phyloP scores from a whole-genome alignment of 2,329 filamentous ascomycete genomes.

The Leptoxyphium fumago region DNA sequence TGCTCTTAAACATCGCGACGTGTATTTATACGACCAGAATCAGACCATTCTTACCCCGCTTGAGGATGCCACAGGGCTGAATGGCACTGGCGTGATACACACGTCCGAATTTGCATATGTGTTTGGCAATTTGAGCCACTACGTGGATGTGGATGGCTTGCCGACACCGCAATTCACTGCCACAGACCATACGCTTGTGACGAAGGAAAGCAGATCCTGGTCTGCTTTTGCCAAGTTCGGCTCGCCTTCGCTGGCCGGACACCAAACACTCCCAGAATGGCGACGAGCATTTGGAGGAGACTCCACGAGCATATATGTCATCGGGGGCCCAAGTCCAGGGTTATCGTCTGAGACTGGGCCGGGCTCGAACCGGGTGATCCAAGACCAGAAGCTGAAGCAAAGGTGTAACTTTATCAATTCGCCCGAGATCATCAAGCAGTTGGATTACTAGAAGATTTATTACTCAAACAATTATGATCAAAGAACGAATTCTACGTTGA shows the following conservation, averaged over 20 bases:
- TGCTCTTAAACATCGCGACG: conserved; percentile 20
- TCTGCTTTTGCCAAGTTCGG: conserved; percentile 31
- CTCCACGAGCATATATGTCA: conserved; percentile 25
- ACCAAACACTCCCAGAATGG: conserved; percentile 30
- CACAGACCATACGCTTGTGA: conserved; percentile 27
- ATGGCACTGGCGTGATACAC: conserved; percentile 34
- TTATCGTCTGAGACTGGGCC: conserved; percentile 26
- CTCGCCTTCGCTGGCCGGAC: conserved; percentile 16
- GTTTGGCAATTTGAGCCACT: conserved; percentile 28
- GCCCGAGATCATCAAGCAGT: conserved; percentile 27
- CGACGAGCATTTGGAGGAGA: conserved; percentile 20
- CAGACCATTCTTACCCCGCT: conserved; percentile 37
- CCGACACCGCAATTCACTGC: conserved; percentile 14
- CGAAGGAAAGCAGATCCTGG: conserved; percentile 33
- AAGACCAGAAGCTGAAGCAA: conserved; percentile 29
- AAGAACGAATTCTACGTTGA: too few relatives aligned
- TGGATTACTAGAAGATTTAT: not conserved
- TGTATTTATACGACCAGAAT: conserved; percentile 40
- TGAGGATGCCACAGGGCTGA: conserved; percentile 21
- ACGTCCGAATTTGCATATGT: conserved; percentile 40
- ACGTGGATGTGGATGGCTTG: conserved; percentile 24
- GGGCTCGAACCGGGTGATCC: conserved; percentile 15
- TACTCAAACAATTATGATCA: too few relatives aligned
- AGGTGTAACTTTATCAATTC: conserved; percentile 35
- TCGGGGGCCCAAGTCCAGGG: conserved; percentile 31